phyloP scores from a whole-genome alignment of 371 early-diverging fungal genomes.

The Rhizomucor pusillus region DNA sequence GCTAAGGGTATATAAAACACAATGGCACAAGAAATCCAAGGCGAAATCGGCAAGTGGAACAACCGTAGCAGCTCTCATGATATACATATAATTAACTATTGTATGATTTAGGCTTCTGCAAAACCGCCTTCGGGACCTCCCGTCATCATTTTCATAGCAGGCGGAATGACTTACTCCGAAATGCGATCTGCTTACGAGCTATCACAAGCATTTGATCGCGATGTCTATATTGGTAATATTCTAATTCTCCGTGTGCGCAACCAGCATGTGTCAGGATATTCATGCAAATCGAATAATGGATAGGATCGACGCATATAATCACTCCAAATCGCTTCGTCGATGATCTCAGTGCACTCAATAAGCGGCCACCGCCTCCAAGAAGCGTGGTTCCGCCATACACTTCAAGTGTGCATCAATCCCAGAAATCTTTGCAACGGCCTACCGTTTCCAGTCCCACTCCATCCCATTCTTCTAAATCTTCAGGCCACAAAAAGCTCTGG shows the following conservation, averaged over 20 bases:
- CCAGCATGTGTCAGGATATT: neutral
- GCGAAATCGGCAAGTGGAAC: conserved; percentile 18
- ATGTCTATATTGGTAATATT: conserved; percentile 76
- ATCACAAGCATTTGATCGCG: conserved; percentile 63
- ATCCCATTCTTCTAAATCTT: conserved; percentile 5
- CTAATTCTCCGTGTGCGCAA: neutral
- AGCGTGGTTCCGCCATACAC: conserved; percentile 39
- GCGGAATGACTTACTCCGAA: conserved; percentile 93
- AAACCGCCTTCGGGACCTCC: conserved; percentile 54
- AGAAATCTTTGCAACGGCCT: neutral
- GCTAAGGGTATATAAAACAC: conserved; percentile 49
- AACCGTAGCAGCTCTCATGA: neutral
- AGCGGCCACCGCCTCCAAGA: conserved; percentile 20
- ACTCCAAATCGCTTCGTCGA: conserved; percentile 79
- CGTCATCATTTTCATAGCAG: conserved; percentile 81
- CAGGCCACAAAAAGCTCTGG: conserved; percentile 3
- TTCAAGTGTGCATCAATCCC: conserved; percentile 16
- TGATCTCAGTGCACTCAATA: conserved; percentile 44
- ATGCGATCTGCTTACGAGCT: conserved; percentile 86
- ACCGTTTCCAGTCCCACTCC: neutral
- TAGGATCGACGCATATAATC: conserved; percentile 76
- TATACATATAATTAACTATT: neutral
- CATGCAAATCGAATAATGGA: neutral
- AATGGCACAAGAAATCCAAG: conserved; percentile 56
- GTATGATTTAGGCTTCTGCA: conserved; percentile 29